Evolutionary conservation across 176 grass and related monocot species (phyloP).

Genomic region (Leersia perrieri): DNA sequence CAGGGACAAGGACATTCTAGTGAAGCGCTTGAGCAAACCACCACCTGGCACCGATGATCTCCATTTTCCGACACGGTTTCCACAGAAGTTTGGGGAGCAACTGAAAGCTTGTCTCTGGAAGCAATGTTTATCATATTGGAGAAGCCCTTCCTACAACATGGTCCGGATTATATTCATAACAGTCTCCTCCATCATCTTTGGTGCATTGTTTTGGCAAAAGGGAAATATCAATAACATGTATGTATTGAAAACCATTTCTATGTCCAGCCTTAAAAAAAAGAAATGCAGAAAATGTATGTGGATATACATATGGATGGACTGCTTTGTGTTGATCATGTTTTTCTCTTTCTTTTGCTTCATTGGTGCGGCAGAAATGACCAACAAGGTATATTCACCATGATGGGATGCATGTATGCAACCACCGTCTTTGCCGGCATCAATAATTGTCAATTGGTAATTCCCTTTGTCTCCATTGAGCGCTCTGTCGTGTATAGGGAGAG

Average conservation of each 20-base stretch:
- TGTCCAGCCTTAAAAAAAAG: no score
- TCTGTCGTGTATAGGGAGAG: slow-evolving; percentile 71
- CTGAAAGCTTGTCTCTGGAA: slow-evolving; percentile 88
- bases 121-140: slow-evolving; percentile 78
- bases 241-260: neutral
- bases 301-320: neutral
- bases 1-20: slow-evolving; percentile 59
- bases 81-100: slow-evolving; percentile 60
- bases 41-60: slow-evolving; percentile 40
- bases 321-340: slow-evolving; percentile 4
- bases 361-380: slow-evolving; percentile 31
- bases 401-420: slow-evolving; percentile 57
- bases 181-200: slow-evolving; percentile 7
- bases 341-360: neutral
- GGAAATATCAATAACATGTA: slow-evolving; percentile 57
- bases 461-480: slow-evolving; percentile 55
- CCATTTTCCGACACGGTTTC: slow-evolving; percentile 51
- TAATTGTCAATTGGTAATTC: slow-evolving; percentile 54
- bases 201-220: slow-evolving; percentile 53
- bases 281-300: no score
- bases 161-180: slow-evolving; percentile 53
- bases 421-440: slow-evolving; percentile 57
- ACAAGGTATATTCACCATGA: slow-evolving; percentile 78
- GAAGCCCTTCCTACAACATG: slow-evolving; percentile 73
- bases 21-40: slow-evolving; percentile 45